These are phyloP conservation scores for Catunica adiposa DNA, from an alignment of 2,329 filamentous ascomycete species.

Conservation along the genomic window DNA sequence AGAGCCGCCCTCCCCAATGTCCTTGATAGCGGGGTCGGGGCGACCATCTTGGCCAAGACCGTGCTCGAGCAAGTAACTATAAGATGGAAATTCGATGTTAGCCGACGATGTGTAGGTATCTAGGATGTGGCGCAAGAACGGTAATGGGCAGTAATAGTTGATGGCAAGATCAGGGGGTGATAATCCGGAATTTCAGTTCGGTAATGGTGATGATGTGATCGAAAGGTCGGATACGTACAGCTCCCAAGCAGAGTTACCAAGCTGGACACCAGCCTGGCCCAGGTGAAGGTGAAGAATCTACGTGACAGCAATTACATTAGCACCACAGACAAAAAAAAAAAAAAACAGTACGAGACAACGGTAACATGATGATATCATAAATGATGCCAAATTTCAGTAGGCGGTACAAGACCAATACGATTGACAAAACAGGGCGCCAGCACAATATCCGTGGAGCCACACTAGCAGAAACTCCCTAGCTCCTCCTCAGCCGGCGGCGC, in stretches of 20 bases:
- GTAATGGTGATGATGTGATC: not conserved
- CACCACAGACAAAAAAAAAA: not conserved
- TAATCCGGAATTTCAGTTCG: not conserved
- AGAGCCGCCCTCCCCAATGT: slow-evolving; percentile 44
- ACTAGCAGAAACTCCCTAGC: not conserved
- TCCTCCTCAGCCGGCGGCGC: not conserved
- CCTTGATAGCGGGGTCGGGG: slow-evolving; percentile 43
- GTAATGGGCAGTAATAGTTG: not conserved
- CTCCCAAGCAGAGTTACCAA: slow-evolving; percentile 61
- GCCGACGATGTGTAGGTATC: not conserved
- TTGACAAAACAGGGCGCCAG: too few species aligned
- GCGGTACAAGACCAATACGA: not conserved
- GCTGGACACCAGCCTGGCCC: slow-evolving; percentile 56
- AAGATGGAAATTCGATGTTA: not conserved
- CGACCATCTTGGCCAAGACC: slow-evolving; percentile 49
- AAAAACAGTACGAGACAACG: not conserved
- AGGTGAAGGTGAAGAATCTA: slow-evolving; percentile 48
- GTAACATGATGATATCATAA: not conserved
- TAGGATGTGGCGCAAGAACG: not conserved
- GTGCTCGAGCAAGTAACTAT: slow-evolving; percentile 56
- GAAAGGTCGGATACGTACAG: slow-evolving; percentile 37
- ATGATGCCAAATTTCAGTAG: not conserved
- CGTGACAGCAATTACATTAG: not conserved
- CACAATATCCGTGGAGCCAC: too few species aligned
- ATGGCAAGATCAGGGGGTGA: not conserved